Conservation (phyloP, 192 early-diverging fungal genomes). For the Entomortierella lignicola region DNA sequence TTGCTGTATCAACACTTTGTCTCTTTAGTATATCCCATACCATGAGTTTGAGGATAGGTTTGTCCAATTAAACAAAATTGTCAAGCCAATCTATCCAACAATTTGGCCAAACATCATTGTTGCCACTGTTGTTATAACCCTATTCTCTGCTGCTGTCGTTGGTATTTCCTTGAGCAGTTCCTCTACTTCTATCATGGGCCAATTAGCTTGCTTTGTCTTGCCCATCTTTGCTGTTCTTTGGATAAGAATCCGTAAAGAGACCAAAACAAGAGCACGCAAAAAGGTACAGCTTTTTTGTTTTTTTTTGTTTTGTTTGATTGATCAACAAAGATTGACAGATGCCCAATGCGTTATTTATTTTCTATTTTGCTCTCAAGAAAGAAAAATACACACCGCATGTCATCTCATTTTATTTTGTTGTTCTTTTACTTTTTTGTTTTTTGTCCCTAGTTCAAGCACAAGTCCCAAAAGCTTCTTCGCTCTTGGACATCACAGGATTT, state of each 20-base stretch:
- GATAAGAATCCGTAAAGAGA: conserved; percentile 43
- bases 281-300: conserved; percentile 27
- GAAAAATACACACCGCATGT: background rate
- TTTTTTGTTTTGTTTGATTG: background rate
- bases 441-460: conserved; percentile 24
- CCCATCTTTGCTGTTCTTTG: conserved; percentile 41
- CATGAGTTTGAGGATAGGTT: conserved; percentile 40
- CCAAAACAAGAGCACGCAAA: conserved; percentile 23
- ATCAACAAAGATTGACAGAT: background rate
- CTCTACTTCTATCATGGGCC: conserved; percentile 22
- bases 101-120: conserved; percentile 25
- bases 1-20: too few species aligned
- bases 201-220: conserved; percentile 38
- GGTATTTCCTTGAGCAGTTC: conserved; percentile 16
- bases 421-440: background rate
- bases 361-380: background rate
- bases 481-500: conserved; percentile 37
- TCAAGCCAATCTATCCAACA: conserved; percentile 24
- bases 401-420: background rate
- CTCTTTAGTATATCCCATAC: conserved; percentile 40
- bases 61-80: conserved; percentile 34
- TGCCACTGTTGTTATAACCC: conserved; percentile 7
- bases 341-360: background rate
- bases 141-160: conserved; percentile 15
- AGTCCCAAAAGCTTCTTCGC: conserved; percentile 40